Evolutionary conservation across 257 asterid species (phyloP).

Genomic region (Nyctanthes arbortristis): DNA sequence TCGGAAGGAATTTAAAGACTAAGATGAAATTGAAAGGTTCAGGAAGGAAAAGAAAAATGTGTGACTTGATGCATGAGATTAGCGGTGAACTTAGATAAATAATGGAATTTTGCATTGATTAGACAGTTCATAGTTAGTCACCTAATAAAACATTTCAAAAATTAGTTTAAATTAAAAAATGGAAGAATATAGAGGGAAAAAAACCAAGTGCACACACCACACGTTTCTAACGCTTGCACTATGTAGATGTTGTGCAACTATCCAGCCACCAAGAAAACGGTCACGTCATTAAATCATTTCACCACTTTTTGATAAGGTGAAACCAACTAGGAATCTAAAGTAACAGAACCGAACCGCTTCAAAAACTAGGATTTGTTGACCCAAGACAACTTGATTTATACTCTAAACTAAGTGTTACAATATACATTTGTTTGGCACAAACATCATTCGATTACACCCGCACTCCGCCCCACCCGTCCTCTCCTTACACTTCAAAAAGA

Average conservation of each 20-base stretch:
- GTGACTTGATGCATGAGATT: slow-evolving; percentile 6
- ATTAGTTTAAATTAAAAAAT: background rate
- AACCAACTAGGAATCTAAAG: too few species aligned
- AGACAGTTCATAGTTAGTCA: slow-evolving; percentile 29
- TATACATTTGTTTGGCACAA: background rate
- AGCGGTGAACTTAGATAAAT: slow-evolving; percentile 17
- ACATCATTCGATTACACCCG: background rate
- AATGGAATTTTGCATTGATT: slow-evolving; percentile 22
- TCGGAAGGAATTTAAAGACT: slow-evolving; percentile 23
- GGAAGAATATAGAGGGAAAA: background rate
- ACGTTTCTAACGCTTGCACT: too few species aligned
- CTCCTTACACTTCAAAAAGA: slow-evolving; percentile 28
- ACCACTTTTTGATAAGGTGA: too few species aligned
- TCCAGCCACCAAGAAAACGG: too few species aligned
- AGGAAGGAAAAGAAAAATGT: background rate
- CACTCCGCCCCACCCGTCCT: background rate
- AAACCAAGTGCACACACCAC: too few species aligned
- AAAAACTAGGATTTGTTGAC: background rate
- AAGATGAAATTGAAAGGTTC: slow-evolving; percentile 21
- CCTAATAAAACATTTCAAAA: slow-evolving; percentile 17
- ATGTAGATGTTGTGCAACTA: too few species aligned
- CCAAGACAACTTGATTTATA: background rate
- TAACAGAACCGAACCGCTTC: too few species aligned
- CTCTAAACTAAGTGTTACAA: background rate
- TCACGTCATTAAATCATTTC: too few species aligned